Base-by-base conservation (phyloP, 768 basidiomycete species). In the Obba rivulosa region DNA sequence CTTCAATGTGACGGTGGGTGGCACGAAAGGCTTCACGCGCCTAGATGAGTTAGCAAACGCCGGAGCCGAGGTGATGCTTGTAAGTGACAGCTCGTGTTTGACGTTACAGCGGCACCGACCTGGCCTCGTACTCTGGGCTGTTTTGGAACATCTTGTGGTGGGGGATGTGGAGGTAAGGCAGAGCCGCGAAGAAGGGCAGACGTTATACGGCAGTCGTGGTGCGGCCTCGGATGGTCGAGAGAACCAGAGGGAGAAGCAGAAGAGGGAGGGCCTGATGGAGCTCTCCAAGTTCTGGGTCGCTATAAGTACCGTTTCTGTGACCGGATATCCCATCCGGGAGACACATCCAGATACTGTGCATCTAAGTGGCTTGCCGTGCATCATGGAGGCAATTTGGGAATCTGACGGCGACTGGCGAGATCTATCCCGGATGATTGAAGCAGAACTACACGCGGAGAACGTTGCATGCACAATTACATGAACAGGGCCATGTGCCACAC, bases 1-100 rank as follows among this genome's bases (percentile, higher is more conserved):
- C 59, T 78, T 79, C 37, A 80, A 61, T 1, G 74, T 75, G 14
- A 72, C 66, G 11, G 61, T 69, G 3, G 79, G 77, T 8, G 78
- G 79, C 17, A 60, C 59, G 57, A 78, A 81, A 4, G 77, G 72
- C 51, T 63, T 70, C 34, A 62, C 59, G 40, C 73, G 59, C 50
- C 76, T 77, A 38, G 22, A 11, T 17, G 34, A 43, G 17, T 36
- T 4, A 10, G 14, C 8, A 8, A 23, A 36, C n/a, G 20, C 22
- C 25, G 13, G 18, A 16, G 39, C 20, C 42, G 21, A 9, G 21
- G 38, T 41, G 17, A 28, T 16, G 39, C 4, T 17, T 21, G 40
- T 16, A 23, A 34, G 18, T 41, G 21, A 34, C 11, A 28, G 23
- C 37, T 16, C 21, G 17, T 20, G 31, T 20, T n/a, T 3, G 21